Evolutionary conservation across 352 stramenopile genomes (phyloP), one percentile per base, ranked within the genome.

Genomic region (Phytophthora pini): DNA sequence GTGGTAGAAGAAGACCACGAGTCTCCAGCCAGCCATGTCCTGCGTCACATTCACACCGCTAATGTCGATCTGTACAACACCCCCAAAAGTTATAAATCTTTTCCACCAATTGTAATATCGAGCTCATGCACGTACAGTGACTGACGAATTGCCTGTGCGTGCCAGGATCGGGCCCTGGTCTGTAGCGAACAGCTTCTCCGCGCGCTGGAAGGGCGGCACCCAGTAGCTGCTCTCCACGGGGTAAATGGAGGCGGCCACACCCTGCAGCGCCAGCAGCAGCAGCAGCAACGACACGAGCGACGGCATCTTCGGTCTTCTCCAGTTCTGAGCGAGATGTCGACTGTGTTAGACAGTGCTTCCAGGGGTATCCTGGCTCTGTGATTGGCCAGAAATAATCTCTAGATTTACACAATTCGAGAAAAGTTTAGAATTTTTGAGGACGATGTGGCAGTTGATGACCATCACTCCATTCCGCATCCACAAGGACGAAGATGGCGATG

Each of bases 1-100:
- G 67, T 95, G 87, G 73, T 94, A 95, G 46, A 92, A 82, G 58
- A 93, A 92, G 46, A 94, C 79, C 17, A 93, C 84, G 29, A 95
- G 69, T 13, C 83, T 79, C 82, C 79, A 92, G 49, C 77, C 74
- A 51, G 84, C 60, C 83, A 94, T 89, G 32, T 75, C 72, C 15
- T 65, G 38, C 44, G 85, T 90, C n/a, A 94, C 66, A 50, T 95
- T 90, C 45, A 86, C 76, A 40, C 85, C 84, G 11, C 62, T 68
- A n/a, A 95, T 70, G 41, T 88, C 74, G 31, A 95, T 61, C 78
- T 88, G 52, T 17, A 60, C 3, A 38, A 13, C 24, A 32, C n/a
- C 1, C 4, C 20, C 34, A 39, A 32, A 17, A 50, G 15, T 49
- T 50, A 38, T 4, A 45, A 20, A 36, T 12, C 24, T 9, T 24